phyloP scores from a whole-genome alignment of 108 stramenopile species.

The Cyclostephanos tholiformis region DNA sequence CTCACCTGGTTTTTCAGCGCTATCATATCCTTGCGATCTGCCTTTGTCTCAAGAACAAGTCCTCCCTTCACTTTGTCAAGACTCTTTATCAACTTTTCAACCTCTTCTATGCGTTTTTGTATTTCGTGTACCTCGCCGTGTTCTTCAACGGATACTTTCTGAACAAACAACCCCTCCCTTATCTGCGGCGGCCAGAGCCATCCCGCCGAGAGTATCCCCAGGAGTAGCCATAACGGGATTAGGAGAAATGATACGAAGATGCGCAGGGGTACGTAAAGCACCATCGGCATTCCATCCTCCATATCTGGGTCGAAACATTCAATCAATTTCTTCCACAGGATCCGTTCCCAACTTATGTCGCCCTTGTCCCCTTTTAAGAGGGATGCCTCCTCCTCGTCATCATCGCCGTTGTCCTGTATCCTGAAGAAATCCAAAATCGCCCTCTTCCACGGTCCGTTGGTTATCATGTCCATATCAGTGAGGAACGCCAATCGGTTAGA shows the following conservation, averaged over 20 bases:
- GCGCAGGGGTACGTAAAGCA: slow-evolving; percentile 58
- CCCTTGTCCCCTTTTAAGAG: slow-evolving; percentile 9
- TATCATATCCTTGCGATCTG: slow-evolving; percentile 69
- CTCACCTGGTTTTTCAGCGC: slow-evolving; percentile 66
- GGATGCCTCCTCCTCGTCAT: slow-evolving; percentile 12
- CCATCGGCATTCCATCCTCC: slow-evolving; percentile 56
- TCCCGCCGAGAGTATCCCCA: slow-evolving; percentile 72
- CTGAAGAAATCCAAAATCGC: slow-evolving; percentile 26
- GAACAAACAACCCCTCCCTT: slow-evolving; percentile 78
- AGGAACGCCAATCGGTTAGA: slow-evolving; percentile 81
- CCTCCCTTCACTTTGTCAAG: slow-evolving; percentile 59
- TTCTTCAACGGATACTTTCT: slow-evolving; percentile 67
- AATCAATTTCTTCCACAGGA: slow-evolving; percentile 64
- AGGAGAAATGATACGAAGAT: slow-evolving; percentile 59
- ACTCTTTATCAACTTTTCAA: slow-evolving; percentile 56
- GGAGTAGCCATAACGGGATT: slow-evolving; percentile 77
- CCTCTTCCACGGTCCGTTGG: slow-evolving; percentile 46
- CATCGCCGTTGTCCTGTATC: slow-evolving; percentile 22
- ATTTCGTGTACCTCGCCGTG: slow-evolving; percentile 52
- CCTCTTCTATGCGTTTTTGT: slow-evolving; percentile 55
- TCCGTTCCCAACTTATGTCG: slow-evolving; percentile 39
- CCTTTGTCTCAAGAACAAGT: slow-evolving; percentile 57
- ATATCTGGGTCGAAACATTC: slow-evolving; percentile 65
- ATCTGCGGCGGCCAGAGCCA: slow-evolving; percentile 88
- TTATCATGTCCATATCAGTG: slow-evolving; percentile 68